A percentile compares a stretch with the other conserved stretches of the same genome.
These are phyloP conservation scores for Aspergillus sp. DNA, from an alignment of 2,329 filamentous ascomycete species.

Conservation along the genomic window DNA sequence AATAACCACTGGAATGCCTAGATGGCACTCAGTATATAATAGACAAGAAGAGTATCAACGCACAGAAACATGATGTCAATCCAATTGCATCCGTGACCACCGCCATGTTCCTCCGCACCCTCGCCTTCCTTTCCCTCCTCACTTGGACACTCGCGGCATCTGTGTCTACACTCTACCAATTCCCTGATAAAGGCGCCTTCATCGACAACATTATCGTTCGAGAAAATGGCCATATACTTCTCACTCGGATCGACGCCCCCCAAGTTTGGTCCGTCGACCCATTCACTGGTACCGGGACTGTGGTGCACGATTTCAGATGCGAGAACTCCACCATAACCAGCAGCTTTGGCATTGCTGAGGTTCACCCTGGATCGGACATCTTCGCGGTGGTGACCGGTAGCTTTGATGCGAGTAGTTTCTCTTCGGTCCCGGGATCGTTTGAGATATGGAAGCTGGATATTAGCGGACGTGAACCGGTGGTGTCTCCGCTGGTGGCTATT, in stretches of 20 bases:
- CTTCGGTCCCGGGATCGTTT: not conserved
- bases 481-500: not conserved
- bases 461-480: not conserved
- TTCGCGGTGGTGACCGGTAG: conserved; percentile 14
- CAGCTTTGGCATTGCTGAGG: not conserved
- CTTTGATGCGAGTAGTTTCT: not conserved
- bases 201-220: conserved; percentile 15
- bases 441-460: not conserved
- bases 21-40: too few species aligned
- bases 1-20: too few species aligned
- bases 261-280: not conserved
- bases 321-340: conserved; percentile 9
- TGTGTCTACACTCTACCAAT: conserved; percentile 12
- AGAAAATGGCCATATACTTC: conserved; percentile 12
- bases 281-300: not conserved
- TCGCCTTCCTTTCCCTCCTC: not conserved
- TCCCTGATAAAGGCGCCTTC: conserved; percentile 19
- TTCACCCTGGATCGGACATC: conserved; percentile 8
- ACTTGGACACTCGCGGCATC: not conserved
- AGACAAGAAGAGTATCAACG: too few species aligned
- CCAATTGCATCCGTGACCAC: too few species aligned
- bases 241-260: conserved; percentile 12
- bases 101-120: not conserved
- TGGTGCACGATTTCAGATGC: conserved; percentile 7
- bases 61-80: too few species aligned